Evolutionary conservation across 257 asterid species (phyloP).

Genomic region (Verbascum thapsus): DNA sequence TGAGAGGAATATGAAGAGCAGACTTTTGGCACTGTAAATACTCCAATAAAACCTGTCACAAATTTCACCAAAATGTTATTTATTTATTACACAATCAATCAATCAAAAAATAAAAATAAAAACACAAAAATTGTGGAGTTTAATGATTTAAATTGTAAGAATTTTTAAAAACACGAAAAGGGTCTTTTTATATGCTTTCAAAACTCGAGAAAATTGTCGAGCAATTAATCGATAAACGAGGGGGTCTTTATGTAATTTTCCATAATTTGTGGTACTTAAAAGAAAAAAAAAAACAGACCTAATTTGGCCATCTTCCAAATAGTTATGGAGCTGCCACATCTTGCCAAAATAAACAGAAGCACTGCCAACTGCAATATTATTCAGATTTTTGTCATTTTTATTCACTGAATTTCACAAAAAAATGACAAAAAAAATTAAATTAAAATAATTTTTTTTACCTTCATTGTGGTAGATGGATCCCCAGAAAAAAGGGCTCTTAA

Average conservation of each 20-base stretch:
- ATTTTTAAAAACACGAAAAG: too few species aligned
- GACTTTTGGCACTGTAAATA: constrained; percentile 76
- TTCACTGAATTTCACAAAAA: constrained; percentile 4
- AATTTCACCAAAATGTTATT: background rate
- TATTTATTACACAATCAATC: too few species aligned
- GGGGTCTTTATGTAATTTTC: too few species aligned
- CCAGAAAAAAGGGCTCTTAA: constrained; percentile 92
- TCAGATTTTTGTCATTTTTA: constrained; percentile 33
- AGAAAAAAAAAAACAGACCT: constrained; percentile 42
- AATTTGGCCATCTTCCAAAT: constrained; percentile 86
- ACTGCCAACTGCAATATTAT: constrained; percentile 94
- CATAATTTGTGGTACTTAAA: too few species aligned
- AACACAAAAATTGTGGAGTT: too few species aligned
- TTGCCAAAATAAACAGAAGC: constrained; percentile 78
- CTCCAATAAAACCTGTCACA: constrained; percentile 77
- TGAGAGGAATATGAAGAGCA: constrained; percentile 77
- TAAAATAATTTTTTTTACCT: constrained; percentile 44
- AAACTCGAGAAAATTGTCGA: background rate
- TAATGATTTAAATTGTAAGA: too few species aligned
- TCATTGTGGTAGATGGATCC: constrained; percentile 94
- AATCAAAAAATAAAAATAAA: too few species aligned
- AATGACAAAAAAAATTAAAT: background rate
- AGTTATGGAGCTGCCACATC: constrained; percentile 86
- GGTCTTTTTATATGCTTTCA: too few species aligned
- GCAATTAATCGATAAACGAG: too few species aligned